Base-by-base conservation (phyloP, 2,329 filamentous ascomycete species). In the Cercospora zeae-maydis region DNA sequence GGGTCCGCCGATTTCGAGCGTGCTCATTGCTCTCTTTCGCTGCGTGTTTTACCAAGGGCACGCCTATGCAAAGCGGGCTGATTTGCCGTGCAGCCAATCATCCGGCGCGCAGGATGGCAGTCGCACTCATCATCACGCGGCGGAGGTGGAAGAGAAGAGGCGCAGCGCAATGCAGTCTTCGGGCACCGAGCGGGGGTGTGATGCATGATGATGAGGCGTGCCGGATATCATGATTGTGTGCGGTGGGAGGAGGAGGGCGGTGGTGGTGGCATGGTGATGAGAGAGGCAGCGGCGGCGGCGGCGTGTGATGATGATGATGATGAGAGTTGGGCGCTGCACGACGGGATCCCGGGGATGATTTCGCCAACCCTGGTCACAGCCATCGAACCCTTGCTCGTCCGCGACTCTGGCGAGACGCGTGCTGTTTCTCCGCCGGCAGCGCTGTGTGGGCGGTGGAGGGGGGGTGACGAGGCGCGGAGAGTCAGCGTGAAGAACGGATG, bases 11-110 rank as follows among this genome's bases (percentile, higher is more conserved):
- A 19, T 52, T 52, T 52, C 24, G 47, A 52, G 24, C 24, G 47
- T 33, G 47, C 47, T 52, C 47, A 30, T 51, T 19, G 19, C 47
- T 33, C 47, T 52, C 13, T 19, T n/a, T 52, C 24, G 24, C 47
- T 52, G 24, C 47, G 47, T 52, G 19, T 31, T n/a, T n/a, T 8
- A 31, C 47, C 47, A 45, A 14, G 13, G 47, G 47, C 16, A 52
- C 47, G 47, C 47, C 47, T 52, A 52, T 52, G 47, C 47, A 52
- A 24, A 52, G 47, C 47, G 47, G 47, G 47, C 47, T 52, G 47
- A 52, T 52, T 52, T 52, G 47, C 47, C 47, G 47, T 33, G 47
- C 47, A 52, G 47, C 47, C 47, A 52, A 52, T 52, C 13, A 52
- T 16, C 14, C 47, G 24, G 13, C 47, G 10, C 47, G 47, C 47